phyloP scores from a whole-genome alignment of 2,329 filamentous ascomycete species.

The Nigrospora osmanthi region DNA sequence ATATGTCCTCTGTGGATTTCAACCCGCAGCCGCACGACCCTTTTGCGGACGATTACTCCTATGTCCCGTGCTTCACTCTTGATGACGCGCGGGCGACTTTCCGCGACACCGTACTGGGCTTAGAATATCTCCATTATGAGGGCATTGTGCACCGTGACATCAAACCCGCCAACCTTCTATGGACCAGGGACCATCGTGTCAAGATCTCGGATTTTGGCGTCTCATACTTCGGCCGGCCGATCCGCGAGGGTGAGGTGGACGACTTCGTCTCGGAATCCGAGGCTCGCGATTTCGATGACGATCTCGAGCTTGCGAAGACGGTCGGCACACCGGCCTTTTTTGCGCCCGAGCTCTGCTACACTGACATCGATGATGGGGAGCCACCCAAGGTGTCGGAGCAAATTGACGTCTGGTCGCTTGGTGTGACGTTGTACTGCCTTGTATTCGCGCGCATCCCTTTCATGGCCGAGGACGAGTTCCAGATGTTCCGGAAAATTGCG shows the following conservation, averaged over 20 bases:
- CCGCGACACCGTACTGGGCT: slow-evolving; percentile 82
- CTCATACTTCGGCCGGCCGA: slow-evolving; percentile 87
- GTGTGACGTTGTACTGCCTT: slow-evolving; percentile 92
- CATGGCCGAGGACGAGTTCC: slow-evolving; percentile 82
- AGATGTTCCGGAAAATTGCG: slow-evolving; percentile 85
- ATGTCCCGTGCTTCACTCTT: slow-evolving; percentile 88
- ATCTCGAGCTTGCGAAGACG: slow-evolving; percentile 94
- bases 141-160: slow-evolving; percentile 80
- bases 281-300: slow-evolving; percentile 80
- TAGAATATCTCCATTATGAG: slow-evolving; percentile 89
- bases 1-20: slow-evolving; percentile 59
- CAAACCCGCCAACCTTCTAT: slow-evolving; percentile 84
- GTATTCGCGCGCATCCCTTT: slow-evolving; percentile 93
- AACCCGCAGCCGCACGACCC: slow-evolving; percentile 51
- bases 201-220: slow-evolving; percentile 99
- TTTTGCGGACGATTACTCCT: slow-evolving; percentile 81
- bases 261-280: slow-evolving; percentile 73
- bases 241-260: slow-evolving; percentile 72
- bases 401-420: slow-evolving; percentile 95
- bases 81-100: slow-evolving; percentile 77
- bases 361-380: slow-evolving; percentile 58
- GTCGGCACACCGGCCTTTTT: slow-evolving; percentile 97
- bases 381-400: slow-evolving; percentile 80
- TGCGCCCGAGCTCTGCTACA: slow-evolving; percentile 91
- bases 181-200: slow-evolving; percentile 75